Evolutionary conservation across 1,284 basidiomycete genomes (phyloP).

Genomic region (Tilletia walkeri): DNA sequence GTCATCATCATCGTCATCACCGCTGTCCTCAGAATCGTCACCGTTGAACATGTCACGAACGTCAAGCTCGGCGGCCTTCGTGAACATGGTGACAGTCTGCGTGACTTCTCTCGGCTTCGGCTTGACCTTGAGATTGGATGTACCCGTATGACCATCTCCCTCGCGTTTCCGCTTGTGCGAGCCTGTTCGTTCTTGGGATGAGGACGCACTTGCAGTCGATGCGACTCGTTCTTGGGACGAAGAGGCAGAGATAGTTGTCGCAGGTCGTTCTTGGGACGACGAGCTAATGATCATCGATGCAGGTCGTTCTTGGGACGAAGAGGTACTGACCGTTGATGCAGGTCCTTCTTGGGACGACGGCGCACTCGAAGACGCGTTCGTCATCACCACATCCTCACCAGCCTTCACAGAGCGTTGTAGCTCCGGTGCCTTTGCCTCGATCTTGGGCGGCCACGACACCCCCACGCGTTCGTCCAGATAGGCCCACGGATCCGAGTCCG

Average conservation of each 20-base stretch:
- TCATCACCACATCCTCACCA: too few species aligned
- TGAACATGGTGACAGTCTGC: slow-evolving; percentile 45
- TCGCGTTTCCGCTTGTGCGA: slow-evolving; percentile 8
- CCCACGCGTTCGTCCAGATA: slow-evolving; percentile 40
- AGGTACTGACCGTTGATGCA: too few species aligned
- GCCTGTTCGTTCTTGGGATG: slow-evolving; percentile 6
- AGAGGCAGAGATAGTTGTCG: too few species aligned
- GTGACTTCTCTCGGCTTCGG: slow-evolving; percentile 8
- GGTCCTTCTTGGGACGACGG: too few species aligned
- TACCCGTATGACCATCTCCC: background rate
- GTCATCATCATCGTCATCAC: slow-evolving; percentile 26
- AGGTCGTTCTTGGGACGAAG: background rate
- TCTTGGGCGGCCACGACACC: slow-evolving; percentile 38
- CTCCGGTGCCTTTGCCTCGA: slow-evolving; percentile 1
- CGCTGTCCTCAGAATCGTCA: slow-evolving; percentile 28
- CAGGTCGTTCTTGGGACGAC: too few species aligned
- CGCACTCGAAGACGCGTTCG: background rate
- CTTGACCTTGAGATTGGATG: background rate
- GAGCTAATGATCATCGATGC: too few species aligned
- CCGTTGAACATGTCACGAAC: slow-evolving; percentile 54
- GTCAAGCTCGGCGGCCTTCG: slow-evolving; percentile 45
- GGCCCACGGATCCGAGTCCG: slow-evolving; percentile 41
- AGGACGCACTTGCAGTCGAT: too few species aligned
- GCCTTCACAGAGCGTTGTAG: background rate
- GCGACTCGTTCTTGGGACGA: too few species aligned